phyloP scores from a whole-genome alignment of 2,329 filamentous ascomycete species.

The Sphaceloma murrayae region DNA sequence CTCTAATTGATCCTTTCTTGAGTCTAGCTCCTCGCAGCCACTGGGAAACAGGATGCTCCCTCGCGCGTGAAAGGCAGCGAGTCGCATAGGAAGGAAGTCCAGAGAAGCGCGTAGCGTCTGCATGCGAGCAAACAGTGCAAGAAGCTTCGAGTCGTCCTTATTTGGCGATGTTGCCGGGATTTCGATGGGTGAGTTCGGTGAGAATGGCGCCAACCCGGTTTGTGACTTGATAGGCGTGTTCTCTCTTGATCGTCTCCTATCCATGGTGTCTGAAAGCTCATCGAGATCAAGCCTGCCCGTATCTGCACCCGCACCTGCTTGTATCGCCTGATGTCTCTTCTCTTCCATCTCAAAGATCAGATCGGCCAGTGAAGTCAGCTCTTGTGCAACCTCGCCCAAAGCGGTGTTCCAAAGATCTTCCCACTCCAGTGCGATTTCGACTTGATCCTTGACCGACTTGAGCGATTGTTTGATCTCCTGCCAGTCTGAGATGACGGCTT shows the following conservation, averaged over 20 bases:
- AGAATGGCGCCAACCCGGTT: conserved; percentile 49
- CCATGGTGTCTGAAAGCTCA: conserved; percentile 85
- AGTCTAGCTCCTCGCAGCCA: conserved; percentile 79
- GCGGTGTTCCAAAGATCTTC: conserved; percentile 94
- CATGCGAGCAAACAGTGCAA: conserved; percentile 89
- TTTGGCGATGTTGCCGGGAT: conserved; percentile 48
- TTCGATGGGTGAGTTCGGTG: conserved; percentile 52
- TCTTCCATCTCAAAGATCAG: conserved; percentile 98
- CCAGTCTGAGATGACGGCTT: conserved; percentile 77
- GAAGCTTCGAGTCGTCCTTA: conserved; percentile 77
- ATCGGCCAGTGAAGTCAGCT: conserved; percentile 68
- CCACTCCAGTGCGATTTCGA: conserved; percentile 98
- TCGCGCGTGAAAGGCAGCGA: conserved; percentile 74
- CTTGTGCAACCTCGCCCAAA: conserved; percentile 81
- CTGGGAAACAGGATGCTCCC: conserved; percentile 75
- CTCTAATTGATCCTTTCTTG: conserved; percentile 64
- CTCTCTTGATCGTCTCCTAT: conserved; percentile 58
- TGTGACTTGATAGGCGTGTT: conserved; percentile 48
- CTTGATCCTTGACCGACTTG: conserved; percentile 73
- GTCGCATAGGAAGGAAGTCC: conserved; percentile 89
- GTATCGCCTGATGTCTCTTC: conserved; percentile 69
- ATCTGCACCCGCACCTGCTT: conserved; percentile 54
- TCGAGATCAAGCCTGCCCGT: conserved; percentile 59
- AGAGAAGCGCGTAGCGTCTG: conserved; percentile 85
- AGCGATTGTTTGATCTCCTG: conserved; percentile 67